Conservation (phyloP, 106 monocot genomes). For the Chionographis japonica region DNA sequence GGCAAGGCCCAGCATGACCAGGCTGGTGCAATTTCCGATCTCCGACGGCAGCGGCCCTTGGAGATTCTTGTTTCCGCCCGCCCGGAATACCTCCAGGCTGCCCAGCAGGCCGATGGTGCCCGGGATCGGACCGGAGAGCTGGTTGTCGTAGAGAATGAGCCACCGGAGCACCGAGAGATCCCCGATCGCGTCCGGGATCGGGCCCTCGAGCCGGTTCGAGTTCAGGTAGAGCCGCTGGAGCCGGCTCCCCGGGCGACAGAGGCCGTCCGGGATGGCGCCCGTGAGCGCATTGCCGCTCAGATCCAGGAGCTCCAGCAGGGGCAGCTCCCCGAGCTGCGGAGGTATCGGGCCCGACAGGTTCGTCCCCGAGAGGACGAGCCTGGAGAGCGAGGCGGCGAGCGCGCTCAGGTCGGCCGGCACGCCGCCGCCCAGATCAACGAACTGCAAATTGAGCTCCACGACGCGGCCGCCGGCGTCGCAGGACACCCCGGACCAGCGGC, state of each 20-base stretch:
- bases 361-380: slow-evolving; percentile 49
- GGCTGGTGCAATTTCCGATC: slow-evolving; percentile 66
- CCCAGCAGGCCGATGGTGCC: slow-evolving; percentile 39
- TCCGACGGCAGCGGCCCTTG: slow-evolving; percentile 55
- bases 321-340: slow-evolving; percentile 36
- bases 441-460: slow-evolving; percentile 41
- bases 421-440: slow-evolving; percentile 45
- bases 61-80: slow-evolving; percentile 86
- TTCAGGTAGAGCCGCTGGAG: slow-evolving; percentile 47
- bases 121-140: slow-evolving; percentile 64
- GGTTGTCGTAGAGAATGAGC: slow-evolving; percentile 74
- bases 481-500: slow-evolving; percentile 63
- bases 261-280: slow-evolving; percentile 47
- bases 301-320: slow-evolving; percentile 40
- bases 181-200: slow-evolving; percentile 57
- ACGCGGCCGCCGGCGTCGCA: slow-evolving; percentile 40
- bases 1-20: slow-evolving; percentile 66
- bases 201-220: slow-evolving; percentile 63
- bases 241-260: slow-evolving; percentile 39
- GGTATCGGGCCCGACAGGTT: slow-evolving; percentile 78
- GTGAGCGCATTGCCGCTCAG: slow-evolving; percentile 76
- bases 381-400: slow-evolving; percentile 25
- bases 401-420: slow-evolving; percentile 38
- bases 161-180: slow-evolving; percentile 35
- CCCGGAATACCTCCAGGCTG: slow-evolving; percentile 57